Evolutionary conservation across 169 alveolate genomes (phyloP).

Genomic region (Cryptosporidium viatorum): DNA sequence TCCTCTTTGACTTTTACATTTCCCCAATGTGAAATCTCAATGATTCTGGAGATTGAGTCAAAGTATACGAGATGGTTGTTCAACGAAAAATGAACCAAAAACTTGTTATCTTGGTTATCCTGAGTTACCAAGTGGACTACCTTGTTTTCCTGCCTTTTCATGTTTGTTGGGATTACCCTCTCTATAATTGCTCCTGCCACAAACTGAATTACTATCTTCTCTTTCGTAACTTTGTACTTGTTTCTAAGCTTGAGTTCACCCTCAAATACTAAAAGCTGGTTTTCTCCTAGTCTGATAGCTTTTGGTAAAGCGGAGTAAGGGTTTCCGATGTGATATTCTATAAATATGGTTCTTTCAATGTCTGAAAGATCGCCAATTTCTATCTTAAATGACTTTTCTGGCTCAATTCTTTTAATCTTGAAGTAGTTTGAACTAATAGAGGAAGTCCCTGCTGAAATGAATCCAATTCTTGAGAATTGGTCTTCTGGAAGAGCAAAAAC

Average conservation of each 20-base stretch:
- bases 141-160: conserved; percentile 59
- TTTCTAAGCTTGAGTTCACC: conserved; percentile 8
- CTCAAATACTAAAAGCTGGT: conserved; percentile 50
- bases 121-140: background rate
- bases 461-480: conserved; percentile 25
- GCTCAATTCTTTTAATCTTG: background rate
- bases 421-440: conserved; percentile 7
- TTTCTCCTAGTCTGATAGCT: conserved; percentile 49
- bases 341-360: conserved; percentile 17
- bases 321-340: conserved; percentile 42
- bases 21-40: conserved; percentile 91
- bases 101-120: background rate
- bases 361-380: conserved; percentile 15
- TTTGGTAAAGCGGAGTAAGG: conserved; percentile 31
- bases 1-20: conserved; percentile 86
- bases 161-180: conserved; percentile 18
- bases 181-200: conserved; percentile 41
- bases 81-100: conserved; percentile 50
- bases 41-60: conserved; percentile 78
- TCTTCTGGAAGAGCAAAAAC: conserved; percentile 11
- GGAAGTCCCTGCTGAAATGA: conserved; percentile 53
- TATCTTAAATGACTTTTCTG: conserved; percentile 5
- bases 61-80: conserved; percentile 75
- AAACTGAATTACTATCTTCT: conserved; percentile 44
- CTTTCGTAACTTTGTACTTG: conserved; percentile 21